Evolutionary conservation across 1,284 basidiomycete species (phyloP), one percentile per base, ranked within the genome.

Genomic region (Ceraceosorus bombacis): DNA sequence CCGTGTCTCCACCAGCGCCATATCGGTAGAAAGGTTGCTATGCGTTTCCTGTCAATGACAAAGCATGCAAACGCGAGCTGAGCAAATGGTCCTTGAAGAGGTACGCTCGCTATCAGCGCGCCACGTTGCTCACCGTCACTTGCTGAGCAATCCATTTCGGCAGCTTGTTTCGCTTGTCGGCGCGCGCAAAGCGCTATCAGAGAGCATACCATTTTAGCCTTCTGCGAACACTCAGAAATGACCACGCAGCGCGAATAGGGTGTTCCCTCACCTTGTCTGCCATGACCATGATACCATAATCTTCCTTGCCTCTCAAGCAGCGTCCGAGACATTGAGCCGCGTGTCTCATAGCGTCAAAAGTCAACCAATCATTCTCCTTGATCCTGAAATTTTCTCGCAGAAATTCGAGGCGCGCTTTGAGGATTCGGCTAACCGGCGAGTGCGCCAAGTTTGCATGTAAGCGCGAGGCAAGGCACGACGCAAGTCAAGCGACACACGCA

Each of bases 101-200:
- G 43, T 10, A 10, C 43, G 15, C 15, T 15, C 10, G 43, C 43
- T 10, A 10, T 10, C 43, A 10, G 43, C 43, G 9, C 43, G 43
- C 43, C 43, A 46, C 4, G 43, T 46, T 27, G 15, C 43, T 10
- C 43, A 46, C 43, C 17, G 58, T 59, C 76, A 99, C 98, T 77
- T 97, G 96, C 78, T 95, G 92, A 78, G 97, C 97, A 73, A 99
- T 98, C 95, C 95, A 99, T 57, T 90, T 87, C 1, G 95, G 95
- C 67, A 99, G 82, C 83, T 97, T 98, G 53, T 90, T 87, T 36
- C 95, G 85, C 81, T 99, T 99, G 78, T 98, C 95, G 37, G 90
- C 88, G 58, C 93, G 85, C 8, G 94, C 94, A 77, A 97, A 99
- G 8, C 95, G 88, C 92, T 46, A 46, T 46, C 43, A 46, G 43